Percentiles rank a stretch among this genome's conserved stretches.
These are phyloP conservation scores for Pelargonium fulgidum DNA, from an alignment of 441 rosid genomes.

Conservation along the genomic window DNA sequence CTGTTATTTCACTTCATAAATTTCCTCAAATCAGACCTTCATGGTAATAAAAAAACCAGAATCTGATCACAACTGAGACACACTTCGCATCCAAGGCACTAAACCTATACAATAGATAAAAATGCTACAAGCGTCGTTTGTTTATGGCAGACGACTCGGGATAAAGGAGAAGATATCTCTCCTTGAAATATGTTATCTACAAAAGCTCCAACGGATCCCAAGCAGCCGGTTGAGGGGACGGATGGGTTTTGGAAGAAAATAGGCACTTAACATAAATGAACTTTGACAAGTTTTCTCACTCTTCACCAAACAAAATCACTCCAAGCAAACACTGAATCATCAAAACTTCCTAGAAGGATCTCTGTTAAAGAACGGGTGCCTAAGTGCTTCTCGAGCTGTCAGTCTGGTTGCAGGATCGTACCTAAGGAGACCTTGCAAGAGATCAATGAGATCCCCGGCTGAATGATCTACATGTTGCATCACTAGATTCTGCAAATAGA, in stretches of 20 bases:
- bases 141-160: not conserved
- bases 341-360: slow-evolving; percentile 30
- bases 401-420: slow-evolving; percentile 69
- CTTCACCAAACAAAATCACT: not conserved
- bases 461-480: slow-evolving; percentile 96
- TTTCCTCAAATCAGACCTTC: not conserved
- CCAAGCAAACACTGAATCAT: not conserved
- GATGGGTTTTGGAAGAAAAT: slow-evolving; percentile 3
- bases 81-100: not conserved
- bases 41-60: not conserved
- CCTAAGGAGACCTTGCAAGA: slow-evolving; percentile 68
- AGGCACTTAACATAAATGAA: not conserved
- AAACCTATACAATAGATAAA: slow-evolving; percentile 4
- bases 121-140: not conserved
- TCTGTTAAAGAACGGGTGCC: slow-evolving; percentile 82
- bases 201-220: not conserved
- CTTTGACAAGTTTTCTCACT: not conserved
- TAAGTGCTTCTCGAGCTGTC: slow-evolving; percentile 70
- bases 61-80: not conserved
- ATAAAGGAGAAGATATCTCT: not conserved
- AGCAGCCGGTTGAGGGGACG: not conserved
- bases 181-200: not conserved
- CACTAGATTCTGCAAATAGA: slow-evolving; percentile 54
- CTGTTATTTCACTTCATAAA: slow-evolving; percentile 4
- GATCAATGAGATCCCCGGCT: slow-evolving; percentile 80